Evolutionary conservation across 148 eudicot genomes (phyloP), one percentile per base, ranked within the genome.

Genomic region (Camellia lanceoleosa): DNA sequence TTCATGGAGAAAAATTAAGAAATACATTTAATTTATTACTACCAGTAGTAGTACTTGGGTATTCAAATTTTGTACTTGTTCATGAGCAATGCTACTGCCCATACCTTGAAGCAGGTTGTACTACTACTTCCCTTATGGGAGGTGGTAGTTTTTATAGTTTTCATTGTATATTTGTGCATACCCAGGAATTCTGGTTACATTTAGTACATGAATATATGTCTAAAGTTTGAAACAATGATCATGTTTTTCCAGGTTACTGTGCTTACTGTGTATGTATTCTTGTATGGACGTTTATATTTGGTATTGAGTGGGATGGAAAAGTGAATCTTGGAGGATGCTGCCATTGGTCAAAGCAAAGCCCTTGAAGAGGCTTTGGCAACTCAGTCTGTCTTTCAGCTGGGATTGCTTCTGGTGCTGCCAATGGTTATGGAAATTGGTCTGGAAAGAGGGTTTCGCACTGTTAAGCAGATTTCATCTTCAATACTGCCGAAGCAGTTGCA

Each of bases 401-500:
- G 99, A 65, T 83, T 92, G 77, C 88, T 96, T 60, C 85, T 93
- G 68, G 92, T 96, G 59, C 87, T 96, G 19, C 99, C 99, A 12
- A 93, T 96, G 99, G 94, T 92, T 44, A 96, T 96, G 99, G 99
- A 96, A 87, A 90, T 92, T 74, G 99, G 98, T 74, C 85, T 96
- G 60, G 99, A 96, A 77, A 89, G 92, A 83, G 99, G 98, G 38
- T 96, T 96, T 76, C 91, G 98, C n/a, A 89, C 91, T 15, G 99
- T n/a, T n/a, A n/a, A n/a, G n/a, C n/a, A n/a, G n/a, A n/a, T n/a
- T n/a, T n/a, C n/a, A n/a, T n/a, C n/a, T n/a, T n/a, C n/a, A n/a
- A n/a, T n/a, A n/a, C n/a, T n/a, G n/a, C n/a, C n/a, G n/a, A n/a
- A n/a, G n/a, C n/a, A n/a, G n/a, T n/a, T n/a, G n/a, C n/a, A n/a